Evolutionary conservation across 108 stramenopile genomes (phyloP).

Genomic region (Chaetoceros muelleri): DNA sequence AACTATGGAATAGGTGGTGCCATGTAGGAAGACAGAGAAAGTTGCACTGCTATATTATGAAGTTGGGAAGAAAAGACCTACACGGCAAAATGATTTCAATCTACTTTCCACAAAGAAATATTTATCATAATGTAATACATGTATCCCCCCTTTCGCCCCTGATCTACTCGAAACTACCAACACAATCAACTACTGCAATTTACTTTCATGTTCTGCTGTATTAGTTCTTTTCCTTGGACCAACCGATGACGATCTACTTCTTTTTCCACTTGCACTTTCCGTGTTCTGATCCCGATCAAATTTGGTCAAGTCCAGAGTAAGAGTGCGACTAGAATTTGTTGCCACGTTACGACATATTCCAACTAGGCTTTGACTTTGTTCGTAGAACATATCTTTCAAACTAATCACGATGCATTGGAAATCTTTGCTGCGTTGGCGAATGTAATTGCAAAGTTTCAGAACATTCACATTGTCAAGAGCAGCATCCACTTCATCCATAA

Average conservation of each 20-base stretch:
- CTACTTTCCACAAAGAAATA: too few relatives aligned
- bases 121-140: too few relatives aligned
- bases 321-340: slow-evolving; percentile 62
- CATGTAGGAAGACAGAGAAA: too few relatives aligned
- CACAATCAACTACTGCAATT: too few relatives aligned
- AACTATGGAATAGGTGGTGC: too few relatives aligned
- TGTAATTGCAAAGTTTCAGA: slow-evolving; percentile 96
- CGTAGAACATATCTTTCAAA: slow-evolving; percentile 97
- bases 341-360: slow-evolving; percentile 89
- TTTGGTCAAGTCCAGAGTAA: slow-evolving; percentile 74
- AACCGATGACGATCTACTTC: neutral
- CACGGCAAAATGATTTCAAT: too few relatives aligned
- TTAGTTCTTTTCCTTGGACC: neutral
- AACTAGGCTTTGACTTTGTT: slow-evolving; percentile 77
- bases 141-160: too few relatives aligned
- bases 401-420: slow-evolving; percentile 99
- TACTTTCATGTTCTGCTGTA: too few relatives aligned
- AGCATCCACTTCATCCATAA: slow-evolving; percentile 97
- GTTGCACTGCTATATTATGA: too few relatives aligned
- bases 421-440: slow-evolving; percentile 79
- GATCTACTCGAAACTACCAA: too few relatives aligned
- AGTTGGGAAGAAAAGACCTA: too few relatives aligned
- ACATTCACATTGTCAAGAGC: slow-evolving; percentile 94
- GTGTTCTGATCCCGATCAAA: slow-evolving; percentile 32
- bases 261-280: neutral